Percentiles rank a stretch among this genome's conserved stretches.
phyloP scores from a whole-genome alignment of 176 grass and related monocot genomes.

The Bonia amplexicaulis region DNA sequence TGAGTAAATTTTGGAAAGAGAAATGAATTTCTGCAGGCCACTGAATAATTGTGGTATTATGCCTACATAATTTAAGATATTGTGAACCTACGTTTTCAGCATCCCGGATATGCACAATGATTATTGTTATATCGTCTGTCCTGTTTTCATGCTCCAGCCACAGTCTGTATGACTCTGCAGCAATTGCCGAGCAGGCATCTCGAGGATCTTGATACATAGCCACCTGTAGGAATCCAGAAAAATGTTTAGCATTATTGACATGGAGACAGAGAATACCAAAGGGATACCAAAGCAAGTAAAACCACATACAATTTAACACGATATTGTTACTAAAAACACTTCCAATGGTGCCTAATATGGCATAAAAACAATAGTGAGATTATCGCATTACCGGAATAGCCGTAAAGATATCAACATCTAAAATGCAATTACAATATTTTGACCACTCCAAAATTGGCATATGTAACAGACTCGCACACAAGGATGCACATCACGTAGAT shows the following conservation, averaged over 20 bases:
- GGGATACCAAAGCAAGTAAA: slow-evolving; percentile 16
- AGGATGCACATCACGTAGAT: not conserved
- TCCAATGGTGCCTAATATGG: not conserved
- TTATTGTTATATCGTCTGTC: slow-evolving; percentile 97
- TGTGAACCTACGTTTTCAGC: slow-evolving; percentile 53
- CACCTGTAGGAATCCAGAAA: slow-evolving; percentile 54
- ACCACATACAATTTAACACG: not conserved
- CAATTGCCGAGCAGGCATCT: slow-evolving; percentile 90
- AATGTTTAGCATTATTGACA: not conserved
- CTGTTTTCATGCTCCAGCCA: slow-evolving; percentile 94
- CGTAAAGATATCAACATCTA: not conserved
- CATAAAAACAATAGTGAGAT: not conserved
- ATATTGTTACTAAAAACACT: not conserved
- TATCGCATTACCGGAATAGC: not conserved
- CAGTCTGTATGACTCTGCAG: slow-evolving; percentile 72
- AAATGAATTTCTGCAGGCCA: slow-evolving; percentile 32
- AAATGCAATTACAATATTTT: not conserved
- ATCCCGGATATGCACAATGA: slow-evolving; percentile 85
- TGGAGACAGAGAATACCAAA: slow-evolving; percentile 6
- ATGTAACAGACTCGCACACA: not conserved
- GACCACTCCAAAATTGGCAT: not conserved
- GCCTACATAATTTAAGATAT: slow-evolving; percentile 1
- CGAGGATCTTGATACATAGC: slow-evolving; percentile 66
- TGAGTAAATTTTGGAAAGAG: slow-evolving; percentile 55
- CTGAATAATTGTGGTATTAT: not conserved